A percentile compares a stretch with the other conserved stretches of the same genome.
phyloP scores from a whole-genome alignment of 2,329 filamentous ascomycete genomes.

The Penicillium sp. region DNA sequence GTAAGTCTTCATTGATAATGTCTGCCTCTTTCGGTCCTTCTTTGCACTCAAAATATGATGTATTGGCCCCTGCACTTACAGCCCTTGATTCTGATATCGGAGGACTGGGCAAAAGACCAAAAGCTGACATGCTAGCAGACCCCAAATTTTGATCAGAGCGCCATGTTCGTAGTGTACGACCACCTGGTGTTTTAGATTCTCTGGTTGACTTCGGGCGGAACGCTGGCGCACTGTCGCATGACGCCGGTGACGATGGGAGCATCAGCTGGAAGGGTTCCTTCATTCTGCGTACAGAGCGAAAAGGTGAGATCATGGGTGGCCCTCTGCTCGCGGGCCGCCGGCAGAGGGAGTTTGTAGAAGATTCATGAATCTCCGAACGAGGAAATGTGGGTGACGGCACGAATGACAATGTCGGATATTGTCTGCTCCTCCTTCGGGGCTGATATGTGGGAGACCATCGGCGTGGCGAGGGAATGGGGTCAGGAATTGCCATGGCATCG shows the following conservation, averaged over 20 bases:
- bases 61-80: conserved; percentile 27
- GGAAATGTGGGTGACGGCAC: conserved; percentile 30
- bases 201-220: conserved; percentile 19
- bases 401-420: conserved; percentile 36
- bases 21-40: background rate
- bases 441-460: conserved; percentile 28
- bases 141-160: conserved; percentile 38
- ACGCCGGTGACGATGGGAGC: conserved; percentile 33
- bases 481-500: conserved; percentile 15
- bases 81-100: conserved; percentile 36
- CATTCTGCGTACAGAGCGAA: conserved; percentile 41
- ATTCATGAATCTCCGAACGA: conserved; percentile 31
- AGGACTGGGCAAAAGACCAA: conserved; percentile 39
- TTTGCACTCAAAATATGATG: conserved; percentile 26
- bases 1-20: background rate
- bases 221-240: conserved; percentile 24
- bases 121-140: conserved; percentile 30
- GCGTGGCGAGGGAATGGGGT: conserved; percentile 23
- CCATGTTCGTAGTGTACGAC: conserved; percentile 34
- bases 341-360: conserved; percentile 25
- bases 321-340: conserved; percentile 28
- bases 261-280: conserved; percentile 41
- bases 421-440: conserved; percentile 33
- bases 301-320: conserved; percentile 34
- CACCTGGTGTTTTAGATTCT: conserved; percentile 18